A percentile compares a stretch with the other conserved stretches of the same genome.
Evolutionary conservation across 1,139 yeast genomes (phyloP).

Genomic region (Nakaseomyces glabratus): DNA sequence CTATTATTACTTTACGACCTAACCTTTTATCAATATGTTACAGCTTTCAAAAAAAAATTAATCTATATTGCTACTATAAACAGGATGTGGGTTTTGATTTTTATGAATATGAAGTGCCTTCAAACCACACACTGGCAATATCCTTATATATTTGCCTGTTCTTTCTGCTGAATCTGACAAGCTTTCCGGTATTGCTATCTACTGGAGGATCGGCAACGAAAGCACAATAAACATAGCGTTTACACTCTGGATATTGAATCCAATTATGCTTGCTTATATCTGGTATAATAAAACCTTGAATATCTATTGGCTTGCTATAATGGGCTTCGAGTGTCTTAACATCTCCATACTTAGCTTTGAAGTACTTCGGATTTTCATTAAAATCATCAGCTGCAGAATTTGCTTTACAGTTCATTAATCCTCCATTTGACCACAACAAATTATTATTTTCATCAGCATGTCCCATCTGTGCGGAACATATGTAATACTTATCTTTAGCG

Average conservation of each 20-base stretch:
- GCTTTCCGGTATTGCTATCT: slow-evolving; percentile 13
- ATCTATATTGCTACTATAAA: no score
- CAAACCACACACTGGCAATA: slow-evolving; percentile 22
- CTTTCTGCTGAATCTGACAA: slow-evolving; percentile 15
- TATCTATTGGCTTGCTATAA: slow-evolving; percentile 21
- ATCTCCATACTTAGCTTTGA: slow-evolving; percentile 32
- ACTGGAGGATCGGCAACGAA: no score
- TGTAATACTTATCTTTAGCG: no score
- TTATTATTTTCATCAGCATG: slow-evolving; percentile 42
- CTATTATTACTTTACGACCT: no score
- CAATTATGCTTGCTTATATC: slow-evolving; percentile 19
- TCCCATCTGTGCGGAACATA: slow-evolving; percentile 64
- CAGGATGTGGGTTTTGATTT: no score
- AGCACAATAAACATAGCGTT: slow-evolving; percentile 29
- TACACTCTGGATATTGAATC: slow-evolving; percentile 26
- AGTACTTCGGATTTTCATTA: slow-evolving; percentile 26
- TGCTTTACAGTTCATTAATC: slow-evolving; percentile 52
- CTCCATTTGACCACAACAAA: slow-evolving; percentile 61
- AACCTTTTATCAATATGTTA: no score
- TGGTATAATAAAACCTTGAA: slow-evolving; percentile 29
- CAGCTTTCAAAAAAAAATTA: no score
- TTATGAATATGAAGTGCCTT: slow-evolving; percentile 6
- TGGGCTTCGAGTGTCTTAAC: slow-evolving; percentile 27
- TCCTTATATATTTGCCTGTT: slow-evolving; percentile 9
- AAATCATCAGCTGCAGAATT: slow-evolving; percentile 33